A percentile compares a stretch with the other conserved stretches of the same genome.
Conservation (phyloP, 2,329 filamentous ascomycete genomes). For the Ophiocordyceps sinensis region DNA sequence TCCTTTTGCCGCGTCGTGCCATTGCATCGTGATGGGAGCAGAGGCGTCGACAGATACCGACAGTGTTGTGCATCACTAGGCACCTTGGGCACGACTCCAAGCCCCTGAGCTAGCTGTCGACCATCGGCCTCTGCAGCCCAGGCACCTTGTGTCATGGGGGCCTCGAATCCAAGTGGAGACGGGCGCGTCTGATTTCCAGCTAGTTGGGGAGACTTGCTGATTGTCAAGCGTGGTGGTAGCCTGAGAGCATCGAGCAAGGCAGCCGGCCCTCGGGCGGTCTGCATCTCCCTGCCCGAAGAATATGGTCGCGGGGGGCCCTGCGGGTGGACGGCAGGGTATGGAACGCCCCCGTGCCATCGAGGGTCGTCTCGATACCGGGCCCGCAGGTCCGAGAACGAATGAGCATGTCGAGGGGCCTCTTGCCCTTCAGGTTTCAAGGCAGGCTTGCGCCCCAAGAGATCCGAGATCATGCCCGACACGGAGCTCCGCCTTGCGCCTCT, state of each 20-base stretch:
- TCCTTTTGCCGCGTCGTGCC: neutral
- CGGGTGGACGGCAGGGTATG: neutral
- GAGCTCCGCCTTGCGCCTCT: slow-evolving; percentile 15
- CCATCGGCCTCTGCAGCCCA: neutral
- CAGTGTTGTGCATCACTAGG: neutral
- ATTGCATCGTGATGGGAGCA: neutral
- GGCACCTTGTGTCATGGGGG: slow-evolving; percentile 1
- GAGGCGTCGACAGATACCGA: neutral
- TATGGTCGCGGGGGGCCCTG: neutral
- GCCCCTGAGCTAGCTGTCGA: neutral
- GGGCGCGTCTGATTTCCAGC: slow-evolving; percentile 2
- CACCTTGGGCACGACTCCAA: neutral
- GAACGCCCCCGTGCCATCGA: neutral
- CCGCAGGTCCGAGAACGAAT: neutral
- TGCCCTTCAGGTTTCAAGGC: slow-evolving; percentile 5
- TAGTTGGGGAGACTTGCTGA: neutral
- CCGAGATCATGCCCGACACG: slow-evolving; percentile 14
- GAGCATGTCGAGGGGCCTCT: slow-evolving; percentile 2
- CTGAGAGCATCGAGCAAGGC: slow-evolving; percentile 3
- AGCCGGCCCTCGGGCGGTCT: neutral
- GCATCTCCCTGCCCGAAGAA: neutral
- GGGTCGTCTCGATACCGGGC: neutral
- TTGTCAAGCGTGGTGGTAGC: slow-evolving; percentile 1
- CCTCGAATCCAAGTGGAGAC: slow-evolving; percentile 2
- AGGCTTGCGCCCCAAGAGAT: slow-evolving; percentile 12